Base-by-base conservation (phyloP, 129 eudicot species). In the Gnaphalium uliginosum region DNA sequence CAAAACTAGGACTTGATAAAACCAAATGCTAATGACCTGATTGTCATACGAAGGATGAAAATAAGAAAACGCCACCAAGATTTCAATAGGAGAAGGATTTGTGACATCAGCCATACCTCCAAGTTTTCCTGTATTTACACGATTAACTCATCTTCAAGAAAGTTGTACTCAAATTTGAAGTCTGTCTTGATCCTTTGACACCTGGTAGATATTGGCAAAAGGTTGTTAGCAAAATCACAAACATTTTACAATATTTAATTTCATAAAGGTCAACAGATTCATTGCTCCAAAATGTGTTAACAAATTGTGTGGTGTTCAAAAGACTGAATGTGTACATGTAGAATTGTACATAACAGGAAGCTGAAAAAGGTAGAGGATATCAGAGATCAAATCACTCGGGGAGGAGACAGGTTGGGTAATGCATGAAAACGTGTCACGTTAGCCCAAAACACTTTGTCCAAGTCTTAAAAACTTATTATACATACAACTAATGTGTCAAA, bases 101-200 rank as follows among this genome's bases (percentile, higher is more conserved):
- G 58, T 50, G 5, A 6, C 10, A 64, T 22, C 64, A 63, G 64
- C 79, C 50, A 48, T 46, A 48, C 41, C 24, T 19, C 51, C 59
- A 39, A 71, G 6, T 72, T 53, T 57, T 43, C 32, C 9, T 27
- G 62, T 76, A 76, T 77, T 86, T 88, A 95, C 82, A 87, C 88
- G 5, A 84, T 83, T 46, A 94, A 89, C 61, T 95, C 99, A 68
- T 91, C 99, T 84, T 95, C 99, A 56, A 95, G 97, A 84, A 78
- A 91, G 79, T 87, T 95, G 86, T 95, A 95, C 89, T 91, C 97
- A 59, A 95, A 95, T 22, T 84, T 87, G 89, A 95, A 95, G 68
- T 91, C 99, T 0, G 86, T 81, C 90, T 95, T 95, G 75, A 95
- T 86, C 80, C 97, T 85, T 85, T 91, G 99, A 77, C 99, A 91